Percentiles rank a stretch among this genome's conserved stretches.
These are phyloP conservation scores for Zostera marina DNA, from an alignment of 116 monocot species.

Conservation along the genomic window DNA sequence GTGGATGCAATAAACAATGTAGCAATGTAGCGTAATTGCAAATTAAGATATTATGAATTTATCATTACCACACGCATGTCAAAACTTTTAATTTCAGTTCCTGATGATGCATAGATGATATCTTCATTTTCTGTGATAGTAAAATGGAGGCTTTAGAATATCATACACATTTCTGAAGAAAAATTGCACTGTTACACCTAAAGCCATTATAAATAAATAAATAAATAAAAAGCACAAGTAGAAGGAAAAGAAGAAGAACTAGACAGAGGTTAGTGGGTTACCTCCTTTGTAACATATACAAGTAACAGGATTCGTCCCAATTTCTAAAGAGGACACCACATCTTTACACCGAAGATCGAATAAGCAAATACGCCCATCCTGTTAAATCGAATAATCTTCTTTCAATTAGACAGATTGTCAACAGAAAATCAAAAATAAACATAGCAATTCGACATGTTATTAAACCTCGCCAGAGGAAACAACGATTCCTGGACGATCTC, in stretches of 20 bases:
- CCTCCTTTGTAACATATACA: constrained; percentile 69
- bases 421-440: background rate
- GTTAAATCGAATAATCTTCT: background rate
- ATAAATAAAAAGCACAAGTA: background rate
- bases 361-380: constrained; percentile 67
- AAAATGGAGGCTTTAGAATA: background rate
- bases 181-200: background rate
- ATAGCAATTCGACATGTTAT: background rate
- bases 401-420: background rate
- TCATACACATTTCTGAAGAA: background rate
- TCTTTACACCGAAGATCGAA: constrained; percentile 65
- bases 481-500: constrained; percentile 29
- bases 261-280: too few species aligned
- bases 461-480: constrained; percentile 56
- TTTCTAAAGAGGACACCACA: constrained; percentile 25
- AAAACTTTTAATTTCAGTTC: constrained; percentile 36
- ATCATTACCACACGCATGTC: constrained; percentile 44
- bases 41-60: background rate
- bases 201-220: background rate
- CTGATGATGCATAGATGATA: constrained; percentile 46
- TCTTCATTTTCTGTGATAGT: constrained; percentile 26
- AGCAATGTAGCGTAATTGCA: too few species aligned
- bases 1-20: too few species aligned
- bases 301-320: constrained; percentile 30
- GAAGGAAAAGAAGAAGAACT: background rate